Conservation (phyloP, 2,329 filamentous ascomycete species). For the Karstenula rhodostoma region DNA sequence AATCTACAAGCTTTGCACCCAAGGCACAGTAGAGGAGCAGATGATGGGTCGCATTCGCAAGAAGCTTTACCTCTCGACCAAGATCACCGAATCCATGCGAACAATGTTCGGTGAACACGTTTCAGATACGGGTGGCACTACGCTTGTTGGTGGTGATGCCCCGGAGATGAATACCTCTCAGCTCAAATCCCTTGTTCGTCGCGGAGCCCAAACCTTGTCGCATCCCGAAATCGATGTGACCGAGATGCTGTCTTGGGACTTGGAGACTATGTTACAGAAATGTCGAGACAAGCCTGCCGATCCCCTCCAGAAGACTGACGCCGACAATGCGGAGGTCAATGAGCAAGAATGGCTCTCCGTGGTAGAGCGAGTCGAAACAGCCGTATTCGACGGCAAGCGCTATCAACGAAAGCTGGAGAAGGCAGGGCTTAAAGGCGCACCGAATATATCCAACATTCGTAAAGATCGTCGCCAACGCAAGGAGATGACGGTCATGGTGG, state of each 20-base stretch:
- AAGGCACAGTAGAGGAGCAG: conserved; percentile 66
- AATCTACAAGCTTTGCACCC: conserved; percentile 64
- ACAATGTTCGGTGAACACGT: conserved; percentile 57
- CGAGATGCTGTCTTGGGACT: conserved; percentile 67
- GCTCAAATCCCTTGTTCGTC: conserved; percentile 63
- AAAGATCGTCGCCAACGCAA: conserved; percentile 63
- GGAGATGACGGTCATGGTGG: conserved; percentile 65
- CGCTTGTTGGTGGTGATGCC: conserved; percentile 53
- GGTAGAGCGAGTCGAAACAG: conserved; percentile 65
- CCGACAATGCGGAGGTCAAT: conserved; percentile 52
- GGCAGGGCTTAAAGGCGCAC: conserved; percentile 32
- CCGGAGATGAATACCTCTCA: conserved; percentile 62
- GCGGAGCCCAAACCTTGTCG: conserved; percentile 62
- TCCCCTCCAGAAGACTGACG: conserved; percentile 41
- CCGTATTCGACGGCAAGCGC: conserved; percentile 65
- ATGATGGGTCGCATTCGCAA: conserved; percentile 67
- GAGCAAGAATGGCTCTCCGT: conserved; percentile 65
- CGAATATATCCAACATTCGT: conserved; percentile 49
- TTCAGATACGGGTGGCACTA: conserved; percentile 31
- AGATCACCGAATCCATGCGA: conserved; percentile 67
- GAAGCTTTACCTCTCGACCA: conserved; percentile 68
- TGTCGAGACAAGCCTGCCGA: conserved; percentile 62
- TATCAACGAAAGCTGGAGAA: conserved; percentile 52
- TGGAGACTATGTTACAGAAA: conserved; percentile 61
- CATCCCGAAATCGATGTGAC: conserved; percentile 62